Evolutionary conservation across 257 asterid genomes (phyloP), one percentile per base, ranked within the genome.

Genomic region (Salvia rosmarinus): DNA sequence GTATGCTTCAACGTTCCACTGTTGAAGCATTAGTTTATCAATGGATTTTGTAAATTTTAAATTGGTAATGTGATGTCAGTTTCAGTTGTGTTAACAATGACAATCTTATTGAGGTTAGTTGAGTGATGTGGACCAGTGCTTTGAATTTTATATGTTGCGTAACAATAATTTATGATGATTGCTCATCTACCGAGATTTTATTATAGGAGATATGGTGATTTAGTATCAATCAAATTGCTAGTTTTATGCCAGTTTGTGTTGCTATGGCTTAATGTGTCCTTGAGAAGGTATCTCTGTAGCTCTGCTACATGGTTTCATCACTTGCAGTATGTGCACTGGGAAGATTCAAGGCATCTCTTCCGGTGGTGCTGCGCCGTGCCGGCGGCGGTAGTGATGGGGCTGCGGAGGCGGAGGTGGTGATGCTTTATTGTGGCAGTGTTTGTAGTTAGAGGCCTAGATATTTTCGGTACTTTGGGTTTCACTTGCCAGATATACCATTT

Each of bases 181-280:
- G 63, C 6, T 57, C 63, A 57, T 28, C 63, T 57, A 28, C 63
- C 28, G 42, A 57, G 42, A 57, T 57, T 28, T 57, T 57, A 55
- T 12, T 25, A 25, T 23, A 34, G 1, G 62, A 23, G 35, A 49
- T 49, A 49, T 49, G 55, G 59, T 9, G 30, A 3, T 52, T 55
- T 55, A 23, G 59, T 5, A 55, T 23, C 23, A 10, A 16, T 0
- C 12, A 25, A 55, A 25, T 21, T 21, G 60, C 6, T 20, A 54
- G 21, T 17, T 20, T 14, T 9, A 10, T 51, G 57, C 57, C 57
- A 50, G 25, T 51, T 51, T 51, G 39, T 25, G 62, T 10, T 34
- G n/a, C n/a, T n/a, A n/a, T n/a, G n/a, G n/a, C n/a, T 55, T 6
- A 55, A 11, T 11, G 32, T 57, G 12, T 30, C 0, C 4, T 28